Conservation (phyloP, 306 rosid species). For the Lathyrus tuberosus region DNA sequence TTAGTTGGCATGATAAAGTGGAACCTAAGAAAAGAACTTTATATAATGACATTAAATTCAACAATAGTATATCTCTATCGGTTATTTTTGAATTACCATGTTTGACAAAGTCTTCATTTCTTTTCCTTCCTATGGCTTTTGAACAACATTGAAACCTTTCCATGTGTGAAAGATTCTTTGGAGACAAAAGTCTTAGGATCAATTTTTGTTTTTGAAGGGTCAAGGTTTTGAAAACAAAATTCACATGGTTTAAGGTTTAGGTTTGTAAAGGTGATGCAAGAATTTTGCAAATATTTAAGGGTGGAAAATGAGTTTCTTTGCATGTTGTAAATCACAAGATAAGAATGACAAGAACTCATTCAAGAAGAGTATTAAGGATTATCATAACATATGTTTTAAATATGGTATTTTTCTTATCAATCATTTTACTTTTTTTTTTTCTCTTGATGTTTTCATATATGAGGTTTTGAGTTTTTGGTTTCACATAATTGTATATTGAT, state of each 20-base stretch:
- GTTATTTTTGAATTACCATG: slow-evolving; percentile 45
- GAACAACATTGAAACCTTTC: slow-evolving; percentile 35
- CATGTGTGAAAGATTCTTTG: slow-evolving; percentile 34
- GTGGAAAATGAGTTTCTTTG: slow-evolving; percentile 73
- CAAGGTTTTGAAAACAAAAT: slow-evolving; percentile 15
- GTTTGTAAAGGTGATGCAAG: slow-evolving; percentile 38
- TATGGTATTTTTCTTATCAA: slow-evolving; percentile 54
- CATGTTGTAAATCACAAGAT: slow-evolving; percentile 64
- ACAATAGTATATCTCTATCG: slow-evolving; percentile 8
- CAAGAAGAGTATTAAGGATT: slow-evolving; percentile 62
- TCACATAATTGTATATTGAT: slow-evolving; percentile 7
- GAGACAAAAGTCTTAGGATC: slow-evolving; percentile 40
- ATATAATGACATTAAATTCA: slow-evolving; percentile 20
- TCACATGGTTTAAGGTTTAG: background rate
- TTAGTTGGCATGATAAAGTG: slow-evolving; percentile 40
- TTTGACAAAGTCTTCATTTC: slow-evolving; percentile 57
- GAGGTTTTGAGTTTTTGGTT: background rate
- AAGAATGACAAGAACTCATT: slow-evolving; percentile 48
- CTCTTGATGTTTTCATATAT: background rate
- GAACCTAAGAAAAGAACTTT: slow-evolving; percentile 29
- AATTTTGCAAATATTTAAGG: slow-evolving; percentile 37
- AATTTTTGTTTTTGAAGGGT: slow-evolving; percentile 52
- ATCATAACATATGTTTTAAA: slow-evolving; percentile 61
- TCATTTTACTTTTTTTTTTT: background rate
- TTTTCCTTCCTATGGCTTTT: slow-evolving; percentile 46